phyloP scores from a whole-genome alignment of 257 asterid genomes.

The Rehmannia glutinosa region DNA sequence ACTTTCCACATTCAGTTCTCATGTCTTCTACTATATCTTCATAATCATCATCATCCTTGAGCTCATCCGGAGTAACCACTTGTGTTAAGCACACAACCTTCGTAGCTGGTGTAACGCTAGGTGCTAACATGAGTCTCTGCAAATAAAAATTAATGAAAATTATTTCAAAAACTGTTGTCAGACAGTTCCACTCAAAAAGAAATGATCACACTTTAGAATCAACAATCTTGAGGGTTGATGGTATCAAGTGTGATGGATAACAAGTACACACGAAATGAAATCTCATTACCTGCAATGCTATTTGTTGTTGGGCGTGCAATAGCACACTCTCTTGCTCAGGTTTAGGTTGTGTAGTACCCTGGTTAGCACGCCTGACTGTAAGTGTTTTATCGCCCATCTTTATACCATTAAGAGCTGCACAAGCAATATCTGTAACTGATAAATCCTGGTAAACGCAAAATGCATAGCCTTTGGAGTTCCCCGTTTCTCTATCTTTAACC shows the following conservation, averaged over 20 bases:
- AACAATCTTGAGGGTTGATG: not conserved
- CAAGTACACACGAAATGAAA: not conserved
- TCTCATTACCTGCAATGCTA: conserved; percentile 72
- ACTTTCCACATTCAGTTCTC: conserved; percentile 83
- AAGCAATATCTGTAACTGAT: conserved; percentile 95
- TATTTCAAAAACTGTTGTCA: not conserved
- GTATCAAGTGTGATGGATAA: not conserved
- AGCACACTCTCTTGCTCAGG: conserved; percentile 95
- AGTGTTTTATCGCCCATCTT: conserved; percentile 98
- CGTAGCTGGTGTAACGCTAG: conserved; percentile 48
- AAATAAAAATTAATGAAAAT: not conserved
- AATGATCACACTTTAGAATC: not conserved
- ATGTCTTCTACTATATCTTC: conserved; percentile 87
- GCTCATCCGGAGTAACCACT: conserved; percentile 68
- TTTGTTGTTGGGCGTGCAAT: conserved; percentile 93
- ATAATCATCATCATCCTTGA: conserved; percentile 69
- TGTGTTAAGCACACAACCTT: conserved; percentile 83
- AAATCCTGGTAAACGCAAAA: conserved; percentile 92
- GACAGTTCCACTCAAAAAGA: not conserved
- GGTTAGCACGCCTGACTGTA: conserved; percentile 95
- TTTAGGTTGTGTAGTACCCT: conserved; percentile 76
- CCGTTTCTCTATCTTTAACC: conserved; percentile 97
- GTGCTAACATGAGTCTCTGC: conserved; percentile 75
- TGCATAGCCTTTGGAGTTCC: conserved; percentile 99
- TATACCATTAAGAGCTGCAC: conserved; percentile 97